Conservation (phyloP, 306 rosid genomes). For the Rosa persica region DNA sequence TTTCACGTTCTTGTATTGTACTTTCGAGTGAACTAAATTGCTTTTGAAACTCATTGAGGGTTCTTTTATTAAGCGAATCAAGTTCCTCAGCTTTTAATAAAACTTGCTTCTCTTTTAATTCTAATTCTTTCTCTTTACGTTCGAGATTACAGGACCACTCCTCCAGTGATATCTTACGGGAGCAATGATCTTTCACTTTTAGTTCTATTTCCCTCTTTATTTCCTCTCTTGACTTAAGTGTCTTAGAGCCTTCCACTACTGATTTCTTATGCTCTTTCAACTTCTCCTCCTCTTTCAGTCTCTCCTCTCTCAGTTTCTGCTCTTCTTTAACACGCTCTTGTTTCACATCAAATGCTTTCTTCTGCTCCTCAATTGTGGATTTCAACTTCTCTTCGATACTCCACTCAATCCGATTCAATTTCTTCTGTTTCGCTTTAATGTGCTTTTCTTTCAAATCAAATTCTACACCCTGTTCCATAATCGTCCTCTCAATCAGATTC, state of each 20-base stretch:
- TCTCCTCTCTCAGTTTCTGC: background rate
- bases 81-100: background rate
- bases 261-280: background rate
- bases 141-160: background rate
- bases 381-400: background rate
- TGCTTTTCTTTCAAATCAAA: background rate
- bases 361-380: slow-evolving; percentile 2
- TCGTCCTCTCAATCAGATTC: background rate
- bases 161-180: background rate
- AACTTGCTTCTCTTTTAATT: background rate
- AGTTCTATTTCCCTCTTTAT: background rate
- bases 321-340: background rate
- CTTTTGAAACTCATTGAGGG: background rate
- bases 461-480: background rate
- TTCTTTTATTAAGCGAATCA: background rate
- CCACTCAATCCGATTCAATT: background rate
- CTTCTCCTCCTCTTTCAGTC: background rate
- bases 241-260: background rate
- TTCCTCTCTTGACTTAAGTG: background rate
- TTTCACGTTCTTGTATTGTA: background rate
- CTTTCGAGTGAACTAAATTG: background rate
- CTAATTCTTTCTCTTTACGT: background rate
- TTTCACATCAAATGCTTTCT: slow-evolving; percentile 1
- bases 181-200: background rate
- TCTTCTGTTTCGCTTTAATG: background rate